Evolutionary conservation across 176 grass and related monocot genomes (phyloP).

Genomic region (Bolboschoenus planiculmis): DNA sequence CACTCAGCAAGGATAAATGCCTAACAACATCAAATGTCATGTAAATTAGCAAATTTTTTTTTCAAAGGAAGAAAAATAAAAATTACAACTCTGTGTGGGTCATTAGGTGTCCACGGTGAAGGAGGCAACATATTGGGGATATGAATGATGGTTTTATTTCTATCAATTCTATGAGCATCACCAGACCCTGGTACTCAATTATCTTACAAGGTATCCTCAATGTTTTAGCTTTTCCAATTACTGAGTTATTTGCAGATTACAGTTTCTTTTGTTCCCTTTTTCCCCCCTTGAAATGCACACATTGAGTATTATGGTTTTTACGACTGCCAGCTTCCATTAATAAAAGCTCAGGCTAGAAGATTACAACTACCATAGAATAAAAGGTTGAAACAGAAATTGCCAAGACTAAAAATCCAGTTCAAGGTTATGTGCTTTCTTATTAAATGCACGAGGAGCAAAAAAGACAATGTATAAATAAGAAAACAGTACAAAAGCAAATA

Average conservation of each 20-base stretch:
- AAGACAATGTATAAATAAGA: not conserved
- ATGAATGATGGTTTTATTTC: not conserved
- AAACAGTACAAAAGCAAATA: not conserved
- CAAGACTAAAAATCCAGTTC: not conserved
- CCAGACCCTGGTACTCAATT: not conserved
- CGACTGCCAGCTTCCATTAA: not conserved
- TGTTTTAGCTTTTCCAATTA: not conserved
- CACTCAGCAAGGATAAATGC: not conserved
- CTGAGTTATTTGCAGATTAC: not conserved
- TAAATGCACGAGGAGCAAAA: not conserved
- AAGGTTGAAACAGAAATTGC: not conserved
- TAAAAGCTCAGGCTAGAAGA: not conserved
- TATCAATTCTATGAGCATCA: not conserved
- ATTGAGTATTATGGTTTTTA: not conserved
- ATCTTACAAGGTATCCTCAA: not conserved
- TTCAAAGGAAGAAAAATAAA: not conserved
- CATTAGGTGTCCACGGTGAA: not conserved
- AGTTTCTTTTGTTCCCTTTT: not conserved
- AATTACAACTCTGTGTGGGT: constrained; percentile 10
- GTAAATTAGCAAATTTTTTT: not conserved
- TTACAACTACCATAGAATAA: not conserved
- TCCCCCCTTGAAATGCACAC: not conserved
- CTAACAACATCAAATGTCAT: not conserved
- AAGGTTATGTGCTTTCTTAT: not conserved
- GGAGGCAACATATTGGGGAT: not conserved